Conservation (phyloP, 257 asterid genomes). For the Vinca minor region DNA sequence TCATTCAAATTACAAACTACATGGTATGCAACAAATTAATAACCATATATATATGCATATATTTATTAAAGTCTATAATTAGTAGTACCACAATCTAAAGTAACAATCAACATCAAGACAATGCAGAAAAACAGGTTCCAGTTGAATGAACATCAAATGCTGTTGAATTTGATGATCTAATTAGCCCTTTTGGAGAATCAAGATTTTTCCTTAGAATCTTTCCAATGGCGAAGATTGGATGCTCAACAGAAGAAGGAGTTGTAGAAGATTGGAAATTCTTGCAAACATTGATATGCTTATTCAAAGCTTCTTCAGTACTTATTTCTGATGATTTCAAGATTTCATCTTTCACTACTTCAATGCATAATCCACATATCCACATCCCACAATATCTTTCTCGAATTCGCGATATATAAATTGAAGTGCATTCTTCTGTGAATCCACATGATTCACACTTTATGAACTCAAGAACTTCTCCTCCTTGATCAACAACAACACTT, state of each 20-base stretch:
- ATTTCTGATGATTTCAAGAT: constrained; percentile 18
- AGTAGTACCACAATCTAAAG: neutral
- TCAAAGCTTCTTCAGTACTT: constrained; percentile 17
- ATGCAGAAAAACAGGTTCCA: constrained; percentile 1
- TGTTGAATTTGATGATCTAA: constrained; percentile 7
- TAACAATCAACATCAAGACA: neutral
- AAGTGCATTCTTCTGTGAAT: constrained; percentile 26
- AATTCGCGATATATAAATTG: constrained; percentile 13
- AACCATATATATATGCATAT: too few relatives aligned
- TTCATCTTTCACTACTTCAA: constrained; percentile 24
- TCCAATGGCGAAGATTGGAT: constrained; percentile 21
- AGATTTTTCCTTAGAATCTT: constrained; percentile 19
- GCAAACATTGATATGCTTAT: constrained; percentile 21
- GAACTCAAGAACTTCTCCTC: constrained; percentile 6
- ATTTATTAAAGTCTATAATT: too few relatives aligned
- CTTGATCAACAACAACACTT: too few relatives aligned
- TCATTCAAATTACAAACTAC: neutral
- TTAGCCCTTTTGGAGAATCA: constrained; percentile 19
- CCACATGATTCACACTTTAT: constrained; percentile 26
- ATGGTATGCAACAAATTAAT: neutral
- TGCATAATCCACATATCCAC: constrained; percentile 25
- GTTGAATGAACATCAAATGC: constrained; percentile 10
- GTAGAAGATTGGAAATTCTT: constrained; percentile 11
- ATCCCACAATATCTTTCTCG: constrained; percentile 20
- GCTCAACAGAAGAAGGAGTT: constrained; percentile 6